phyloP scores from a whole-genome alignment of 2,329 filamentous ascomycete genomes.

The Claviceps purpurea region DNA sequence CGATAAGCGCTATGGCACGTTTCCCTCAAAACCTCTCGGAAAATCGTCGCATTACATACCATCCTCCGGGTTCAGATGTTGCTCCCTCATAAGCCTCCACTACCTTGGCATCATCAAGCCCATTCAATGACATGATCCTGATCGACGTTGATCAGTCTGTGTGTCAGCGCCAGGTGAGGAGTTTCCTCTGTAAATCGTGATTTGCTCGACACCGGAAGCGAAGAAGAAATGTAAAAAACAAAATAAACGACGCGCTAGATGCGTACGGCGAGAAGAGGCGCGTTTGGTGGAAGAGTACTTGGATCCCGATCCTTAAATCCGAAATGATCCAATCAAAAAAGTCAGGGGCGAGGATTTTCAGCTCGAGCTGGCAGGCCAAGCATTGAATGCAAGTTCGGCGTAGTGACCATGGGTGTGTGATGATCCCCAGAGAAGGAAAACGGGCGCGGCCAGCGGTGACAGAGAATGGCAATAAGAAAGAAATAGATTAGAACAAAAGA shows the following conservation, averaged over 20 bases:
- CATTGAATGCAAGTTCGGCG: not conserved
- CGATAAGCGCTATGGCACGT: too few relatives aligned
- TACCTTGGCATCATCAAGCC: conserved; percentile 69
- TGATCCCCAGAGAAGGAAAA: not conserved
- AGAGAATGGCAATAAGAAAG: not conserved
- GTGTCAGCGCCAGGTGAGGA: not conserved
- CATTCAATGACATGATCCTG: conserved; percentile 79
- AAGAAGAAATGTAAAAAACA: not conserved
- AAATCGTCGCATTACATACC: conserved; percentile 44
- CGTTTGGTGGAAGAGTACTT: not conserved
- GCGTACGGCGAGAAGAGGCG: not conserved
- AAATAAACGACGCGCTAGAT: not conserved
- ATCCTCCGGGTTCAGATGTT: conserved; percentile 76
- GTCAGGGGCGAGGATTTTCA: not conserved
- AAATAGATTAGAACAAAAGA: not conserved
- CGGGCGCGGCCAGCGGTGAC: not conserved
- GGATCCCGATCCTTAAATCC: not conserved
- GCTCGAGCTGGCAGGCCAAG: not conserved
- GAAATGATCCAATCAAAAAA: not conserved
- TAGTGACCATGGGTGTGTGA: not conserved
- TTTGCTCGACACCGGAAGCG: not conserved
- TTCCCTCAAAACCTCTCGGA: too few relatives aligned
- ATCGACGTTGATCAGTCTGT: not conserved
- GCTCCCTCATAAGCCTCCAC: conserved; percentile 75
- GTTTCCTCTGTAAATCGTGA: not conserved